Base-by-base conservation (phyloP, 2,329 filamentous ascomycete genomes). In the Dactylella cylindrospora region DNA sequence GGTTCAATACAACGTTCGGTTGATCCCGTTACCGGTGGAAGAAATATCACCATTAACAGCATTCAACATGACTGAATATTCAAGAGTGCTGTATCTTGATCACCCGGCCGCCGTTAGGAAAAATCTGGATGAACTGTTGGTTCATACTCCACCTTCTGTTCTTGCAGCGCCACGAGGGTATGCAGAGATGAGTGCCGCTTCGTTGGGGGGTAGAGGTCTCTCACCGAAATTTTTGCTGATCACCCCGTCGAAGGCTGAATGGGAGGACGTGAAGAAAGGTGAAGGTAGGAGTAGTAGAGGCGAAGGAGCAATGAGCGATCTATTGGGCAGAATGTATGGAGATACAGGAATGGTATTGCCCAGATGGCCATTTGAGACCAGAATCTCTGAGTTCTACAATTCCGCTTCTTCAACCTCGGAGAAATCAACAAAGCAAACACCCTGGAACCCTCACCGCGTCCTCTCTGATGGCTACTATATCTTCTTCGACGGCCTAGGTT, bases 121-220 rank as follows among this genome's bases (percentile, higher is more conserved):
- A 20, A 67, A 65, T 15, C 51, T 68, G 25, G 67, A 68, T 29
- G 59, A 67, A 13, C 25, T 67, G 23, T 39, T 68, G 10, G 33
- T 66, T 19, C 43, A 39, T 29, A 33, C 62, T 2, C 65, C 65
- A 2, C 9, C 40, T 1, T 60, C 59, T 1, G 17, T 50, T 0
- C 32, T 68, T 5, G 39, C 64, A 1, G 53, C 50, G 1, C 44
- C 47, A 5, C 44, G 49, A 9, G 31, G 20, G 6, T 10, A 2
- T 3, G 15, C 5, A 22, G 20, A 3, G n/a, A 12, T n/a, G n/a
- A 29, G 8, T 8, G 20, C 10, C 5, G 20, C 19, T 17, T n/a
- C n/a, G n/a, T n/a, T n/a, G n/a, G 22, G 17, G 7, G 10, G 29
- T 4, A 23, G 8, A 12, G 41, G 15, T 2, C 2, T 62, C 32